A percentile compares a stretch with the other conserved stretches of the same genome.
Evolutionary conservation across 2,329 filamentous ascomycete genomes (phyloP).

Genomic region (Lachnellula hyalina): DNA sequence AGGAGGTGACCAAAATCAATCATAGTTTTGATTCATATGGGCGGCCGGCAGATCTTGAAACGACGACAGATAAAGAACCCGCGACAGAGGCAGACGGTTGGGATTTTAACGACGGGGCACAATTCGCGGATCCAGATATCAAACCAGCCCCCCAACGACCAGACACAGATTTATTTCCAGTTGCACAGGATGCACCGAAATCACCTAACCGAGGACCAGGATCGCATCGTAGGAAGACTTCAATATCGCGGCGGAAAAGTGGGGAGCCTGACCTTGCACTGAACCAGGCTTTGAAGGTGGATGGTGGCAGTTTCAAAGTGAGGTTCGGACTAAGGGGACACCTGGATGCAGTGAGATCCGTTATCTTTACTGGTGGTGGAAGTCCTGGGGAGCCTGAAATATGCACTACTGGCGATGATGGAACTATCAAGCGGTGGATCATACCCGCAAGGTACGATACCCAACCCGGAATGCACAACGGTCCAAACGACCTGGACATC

Average conservation of each 20-base stretch:
- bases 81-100: conserved; percentile 66
- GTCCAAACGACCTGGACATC: conserved; percentile 73
- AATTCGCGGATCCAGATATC: conserved; percentile 50
- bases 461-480: conserved; percentile 41
- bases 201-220: conserved; percentile 67
- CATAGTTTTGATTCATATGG: conserved; percentile 56
- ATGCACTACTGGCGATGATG: conserved; percentile 92
- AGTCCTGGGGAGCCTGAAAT: conserved; percentile 95
- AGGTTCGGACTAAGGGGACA: conserved; percentile 89
- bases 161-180: conserved; percentile 84
- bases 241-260: conserved; percentile 65
- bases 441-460: conserved; percentile 75
- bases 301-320: conserved; percentile 80
- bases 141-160: conserved; percentile 59
- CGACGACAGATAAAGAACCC: conserved; percentile 42
- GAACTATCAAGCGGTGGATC: conserved; percentile 93
- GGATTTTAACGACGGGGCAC: conserved; percentile 82
- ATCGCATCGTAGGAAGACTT: conserved; percentile 75
- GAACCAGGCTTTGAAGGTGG: conserved; percentile 53
- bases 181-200: conserved; percentile 71
- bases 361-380: conserved; percentile 95
- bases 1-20: conserved; percentile 51
- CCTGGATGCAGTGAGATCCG: conserved; percentile 85
- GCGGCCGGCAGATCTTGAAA: conserved; percentile 37
- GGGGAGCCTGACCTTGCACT: conserved; percentile 60